A percentile compares a stretch with the other conserved stretches of the same genome.
Evolutionary conservation across 805 yeast genomes (phyloP).

Genomic region (Clavispora fructus): DNA sequence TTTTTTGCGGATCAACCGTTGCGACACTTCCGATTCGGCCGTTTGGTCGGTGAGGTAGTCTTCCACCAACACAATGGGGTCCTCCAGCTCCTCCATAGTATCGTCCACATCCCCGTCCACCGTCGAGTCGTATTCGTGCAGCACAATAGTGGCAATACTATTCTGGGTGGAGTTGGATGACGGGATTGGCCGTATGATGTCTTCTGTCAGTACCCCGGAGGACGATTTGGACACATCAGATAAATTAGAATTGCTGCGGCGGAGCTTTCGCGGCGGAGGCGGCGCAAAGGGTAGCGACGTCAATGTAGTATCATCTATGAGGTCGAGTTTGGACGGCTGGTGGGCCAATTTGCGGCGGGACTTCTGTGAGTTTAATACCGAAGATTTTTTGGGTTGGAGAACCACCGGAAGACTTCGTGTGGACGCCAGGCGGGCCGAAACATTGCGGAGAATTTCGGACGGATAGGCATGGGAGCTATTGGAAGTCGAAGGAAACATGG

Average conservation of each 20-base stretch:
- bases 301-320: constrained; percentile 42
- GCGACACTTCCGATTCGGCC: constrained; percentile 4
- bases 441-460: neutral
- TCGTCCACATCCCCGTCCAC: constrained; percentile 2
- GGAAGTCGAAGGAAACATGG: neutral
- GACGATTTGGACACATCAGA: neutral
- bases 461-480: neutral
- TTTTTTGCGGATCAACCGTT: constrained; percentile 21
- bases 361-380: neutral
- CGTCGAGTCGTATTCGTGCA: neutral
- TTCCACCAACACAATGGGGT: constrained; percentile 48
- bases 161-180: neutral
- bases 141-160: neutral
- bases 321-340: constrained; percentile 41
- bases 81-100: constrained; percentile 22
- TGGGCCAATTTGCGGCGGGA: constrained; percentile 7
- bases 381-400: neutral
- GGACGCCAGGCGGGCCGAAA: neutral
- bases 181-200: neutral
- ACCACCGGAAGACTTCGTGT: neutral
- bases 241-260: constrained; percentile 4
- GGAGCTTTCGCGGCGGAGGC: constrained; percentile 26
- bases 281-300: constrained; percentile 53
- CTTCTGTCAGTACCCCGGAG: neutral
- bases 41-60: constrained; percentile 41